A percentile compares a stretch with the other conserved stretches of the same genome.
phyloP scores from a whole-genome alignment of 371 early-diverging fungal genomes.

The Mucor saturninus region DNA sequence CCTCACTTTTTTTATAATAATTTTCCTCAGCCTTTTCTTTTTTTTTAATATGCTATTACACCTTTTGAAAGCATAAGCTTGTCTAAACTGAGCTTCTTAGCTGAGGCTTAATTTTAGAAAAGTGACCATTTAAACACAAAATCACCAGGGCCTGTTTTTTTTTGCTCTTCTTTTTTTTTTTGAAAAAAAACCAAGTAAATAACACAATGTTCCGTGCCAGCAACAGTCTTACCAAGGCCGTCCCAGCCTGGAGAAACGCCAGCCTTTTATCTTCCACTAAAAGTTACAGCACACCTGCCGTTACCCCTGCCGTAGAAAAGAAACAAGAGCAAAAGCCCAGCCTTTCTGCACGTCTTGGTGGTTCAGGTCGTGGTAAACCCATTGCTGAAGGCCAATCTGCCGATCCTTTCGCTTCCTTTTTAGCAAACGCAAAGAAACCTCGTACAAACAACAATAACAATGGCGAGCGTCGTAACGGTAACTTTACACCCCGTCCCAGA shows the following conservation, averaged over 20 bases:
- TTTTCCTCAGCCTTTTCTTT: too few relatives aligned
- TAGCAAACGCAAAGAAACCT: constrained; percentile 28
- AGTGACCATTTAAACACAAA: background rate
- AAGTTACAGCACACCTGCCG: constrained; percentile 5
- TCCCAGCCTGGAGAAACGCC: constrained; percentile 10
- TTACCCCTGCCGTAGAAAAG: background rate
- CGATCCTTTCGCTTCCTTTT: constrained; percentile 46
- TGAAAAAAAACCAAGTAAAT: background rate
- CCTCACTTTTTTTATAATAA: too few relatives aligned
- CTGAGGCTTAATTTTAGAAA: too few relatives aligned
- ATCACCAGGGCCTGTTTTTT: constrained; percentile 7
- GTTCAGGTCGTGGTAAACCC: constrained; percentile 47
- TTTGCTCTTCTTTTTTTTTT: background rate
- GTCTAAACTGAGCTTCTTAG: too few relatives aligned
- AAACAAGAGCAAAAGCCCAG: constrained; percentile 3
- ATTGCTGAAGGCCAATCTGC: constrained; percentile 11
- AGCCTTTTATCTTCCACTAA: constrained; percentile 10
- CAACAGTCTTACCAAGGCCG: constrained; percentile 6
- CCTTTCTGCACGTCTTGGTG: constrained; percentile 43
- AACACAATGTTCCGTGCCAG: constrained; percentile 20
- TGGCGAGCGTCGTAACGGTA: constrained; percentile 22
- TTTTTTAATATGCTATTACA: too few relatives aligned
- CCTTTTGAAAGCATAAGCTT: too few relatives aligned
- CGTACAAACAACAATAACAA: constrained; percentile 18
- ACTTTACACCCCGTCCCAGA: constrained; percentile 16